A percentile compares a stretch with the other conserved stretches of the same genome.
Conservation (phyloP, 129 eudicot genomes). For the carrot (Daucus carota) region DNA sequence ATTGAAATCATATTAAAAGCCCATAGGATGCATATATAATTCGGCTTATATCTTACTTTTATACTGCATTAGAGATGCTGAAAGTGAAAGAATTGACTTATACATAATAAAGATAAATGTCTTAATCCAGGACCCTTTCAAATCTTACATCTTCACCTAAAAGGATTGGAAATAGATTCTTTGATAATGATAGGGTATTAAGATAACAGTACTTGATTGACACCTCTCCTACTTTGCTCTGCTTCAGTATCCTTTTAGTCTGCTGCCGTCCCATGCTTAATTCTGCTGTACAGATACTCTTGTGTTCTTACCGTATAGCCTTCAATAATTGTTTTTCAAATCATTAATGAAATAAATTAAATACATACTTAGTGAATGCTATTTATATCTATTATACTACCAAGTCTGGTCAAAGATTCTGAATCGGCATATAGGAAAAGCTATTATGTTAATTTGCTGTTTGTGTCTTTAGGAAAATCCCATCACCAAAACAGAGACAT, state of each 20-base stretch:
- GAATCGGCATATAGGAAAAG: background rate
- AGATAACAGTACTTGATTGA: background rate
- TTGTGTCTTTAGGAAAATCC: background rate
- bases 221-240: background rate
- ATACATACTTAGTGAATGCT: background rate
- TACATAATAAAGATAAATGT: background rate
- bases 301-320: background rate
- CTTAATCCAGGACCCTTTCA: background rate
- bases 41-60: background rate
- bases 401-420: background rate
- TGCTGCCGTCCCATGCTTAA: background rate
- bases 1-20: background rate
- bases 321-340: background rate
- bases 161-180: background rate
- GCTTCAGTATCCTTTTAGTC: background rate
- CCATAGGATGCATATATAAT: background rate
- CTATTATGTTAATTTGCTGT: background rate
- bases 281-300: background rate
- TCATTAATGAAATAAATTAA: background rate
- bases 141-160: conserved; percentile 1
- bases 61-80: background rate
- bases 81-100: background rate
- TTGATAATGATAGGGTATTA: background rate
- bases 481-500: background rate
- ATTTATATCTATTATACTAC: background rate